These are phyloP conservation scores for Psilocybe cyanescens DNA, from an alignment of 768 basidiomycete species.

Conservation along the genomic window DNA sequence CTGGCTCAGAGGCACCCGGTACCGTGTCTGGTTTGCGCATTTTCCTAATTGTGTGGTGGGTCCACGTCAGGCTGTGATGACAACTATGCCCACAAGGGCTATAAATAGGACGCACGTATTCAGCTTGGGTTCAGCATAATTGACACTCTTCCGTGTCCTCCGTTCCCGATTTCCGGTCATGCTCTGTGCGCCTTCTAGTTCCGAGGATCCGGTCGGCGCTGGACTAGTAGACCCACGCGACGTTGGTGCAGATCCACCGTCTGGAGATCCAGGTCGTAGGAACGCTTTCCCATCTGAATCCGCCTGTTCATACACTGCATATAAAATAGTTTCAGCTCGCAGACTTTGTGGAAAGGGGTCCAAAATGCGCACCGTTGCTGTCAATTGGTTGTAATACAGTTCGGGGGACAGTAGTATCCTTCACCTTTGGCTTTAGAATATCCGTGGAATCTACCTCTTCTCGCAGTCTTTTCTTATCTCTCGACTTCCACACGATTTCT, in stretches of 20 bases:
- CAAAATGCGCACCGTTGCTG: slow-evolving; percentile 37
- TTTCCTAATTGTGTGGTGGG: slow-evolving; percentile 53
- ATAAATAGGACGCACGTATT: slow-evolving; percentile 67
- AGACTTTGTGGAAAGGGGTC: no score
- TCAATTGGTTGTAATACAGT: slow-evolving; percentile 47
- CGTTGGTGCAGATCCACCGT: slow-evolving; percentile 35
- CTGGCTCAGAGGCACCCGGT: slow-evolving; percentile 32
- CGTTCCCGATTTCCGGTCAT: slow-evolving; percentile 52
- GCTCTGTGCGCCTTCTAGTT: slow-evolving; percentile 27
- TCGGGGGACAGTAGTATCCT: slow-evolving; percentile 68
- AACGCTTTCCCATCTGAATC: slow-evolving; percentile 22
- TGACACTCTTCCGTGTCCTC: slow-evolving; percentile 75
- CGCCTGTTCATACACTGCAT: slow-evolving; percentile 23
- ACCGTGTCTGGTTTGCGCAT: slow-evolving; percentile 83
- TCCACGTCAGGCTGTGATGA: not conserved
- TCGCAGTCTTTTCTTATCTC: slow-evolving; percentile 26
- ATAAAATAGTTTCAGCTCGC: no score
- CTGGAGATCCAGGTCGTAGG: slow-evolving; percentile 25
- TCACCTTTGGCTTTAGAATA: slow-evolving; percentile 52
- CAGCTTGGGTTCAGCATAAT: slow-evolving; percentile 87
- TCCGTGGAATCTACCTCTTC: slow-evolving; percentile 36
- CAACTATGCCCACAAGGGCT: slow-evolving; percentile 1
- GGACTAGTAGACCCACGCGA: slow-evolving; percentile 56
- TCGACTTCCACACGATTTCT: slow-evolving; percentile 10
- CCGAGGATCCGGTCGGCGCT: slow-evolving; percentile 36